A percentile compares a stretch with the other conserved stretches of the same genome.
Conservation (phyloP, 2,329 filamentous ascomycete genomes). For the Neonectria neomacrospora region DNA sequence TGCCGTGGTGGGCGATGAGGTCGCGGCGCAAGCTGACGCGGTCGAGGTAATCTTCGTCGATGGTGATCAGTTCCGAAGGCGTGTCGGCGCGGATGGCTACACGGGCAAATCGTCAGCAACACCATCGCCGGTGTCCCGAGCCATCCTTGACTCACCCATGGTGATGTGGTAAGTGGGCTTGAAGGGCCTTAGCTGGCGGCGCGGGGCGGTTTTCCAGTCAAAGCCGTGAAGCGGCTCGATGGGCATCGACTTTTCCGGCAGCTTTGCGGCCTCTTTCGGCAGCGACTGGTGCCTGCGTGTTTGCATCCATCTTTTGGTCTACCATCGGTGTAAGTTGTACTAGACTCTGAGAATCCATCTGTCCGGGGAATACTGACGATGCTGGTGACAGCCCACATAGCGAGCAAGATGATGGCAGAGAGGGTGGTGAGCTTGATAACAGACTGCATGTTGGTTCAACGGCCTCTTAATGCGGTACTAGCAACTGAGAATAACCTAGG, state of each 20-base stretch:
- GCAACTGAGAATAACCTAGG: not conserved
- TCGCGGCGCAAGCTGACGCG: constrained; percentile 54
- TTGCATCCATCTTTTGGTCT: constrained; percentile 39
- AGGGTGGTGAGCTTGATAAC: constrained; percentile 24
- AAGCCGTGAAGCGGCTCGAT: constrained; percentile 48
- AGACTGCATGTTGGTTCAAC: constrained; percentile 3
- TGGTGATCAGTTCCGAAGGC: constrained; percentile 62
- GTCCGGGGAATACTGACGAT: constrained; percentile 18
- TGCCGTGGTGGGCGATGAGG: constrained; percentile 53
- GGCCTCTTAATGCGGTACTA: no score
- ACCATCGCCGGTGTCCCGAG: not conserved
- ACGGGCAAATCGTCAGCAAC: not conserved
- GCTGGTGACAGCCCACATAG: constrained; percentile 21
- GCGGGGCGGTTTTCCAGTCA: constrained; percentile 54
- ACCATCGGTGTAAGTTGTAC: not conserved
- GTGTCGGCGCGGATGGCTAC: constrained; percentile 56
- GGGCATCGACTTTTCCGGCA: constrained; percentile 11
- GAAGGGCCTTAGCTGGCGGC: constrained; percentile 58
- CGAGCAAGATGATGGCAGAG: constrained; percentile 20
- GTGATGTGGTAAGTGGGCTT: constrained; percentile 65
- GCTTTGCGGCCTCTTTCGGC: not conserved
- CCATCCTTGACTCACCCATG: constrained; percentile 55
- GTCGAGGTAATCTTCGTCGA: constrained; percentile 62
- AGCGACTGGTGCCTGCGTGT: constrained; percentile 21
- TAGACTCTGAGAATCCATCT: not conserved